Percentiles rank a stretch among this genome's conserved stretches.
phyloP scores from a whole-genome alignment of 495 filamentous ascomycete genomes.

The Patellaria atrata region DNA sequence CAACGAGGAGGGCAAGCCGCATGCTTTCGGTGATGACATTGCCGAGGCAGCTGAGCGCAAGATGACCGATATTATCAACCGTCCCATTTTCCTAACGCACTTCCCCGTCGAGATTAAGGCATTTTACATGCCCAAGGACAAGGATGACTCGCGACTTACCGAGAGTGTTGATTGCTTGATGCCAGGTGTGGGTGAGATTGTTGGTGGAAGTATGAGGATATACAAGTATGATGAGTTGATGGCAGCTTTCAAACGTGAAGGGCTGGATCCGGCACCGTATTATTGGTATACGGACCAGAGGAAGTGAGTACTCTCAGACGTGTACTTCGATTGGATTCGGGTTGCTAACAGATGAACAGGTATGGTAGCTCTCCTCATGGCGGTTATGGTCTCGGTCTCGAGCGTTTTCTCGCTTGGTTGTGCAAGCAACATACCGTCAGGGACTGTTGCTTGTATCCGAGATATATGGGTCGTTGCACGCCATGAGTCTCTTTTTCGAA shows the following conservation, averaged over 20 bases:
- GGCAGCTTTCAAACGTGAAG: slow-evolving; percentile 72
- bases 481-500: slow-evolving; percentile 37
- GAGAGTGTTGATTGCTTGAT: slow-evolving; percentile 94
- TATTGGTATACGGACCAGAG: slow-evolving; percentile 99
- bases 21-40: slow-evolving; percentile 93
- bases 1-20: slow-evolving; percentile 83
- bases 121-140: slow-evolving; percentile 97
- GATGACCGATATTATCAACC: slow-evolving; percentile 94
- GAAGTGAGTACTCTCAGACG: slow-evolving; percentile 54
- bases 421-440: slow-evolving; percentile 83
- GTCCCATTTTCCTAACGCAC: slow-evolving; percentile 90
- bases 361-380: slow-evolving; percentile 92
- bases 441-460: slow-evolving; percentile 79
- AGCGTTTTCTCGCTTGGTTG: slow-evolving; percentile 95
- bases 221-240: slow-evolving; percentile 84
- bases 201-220: slow-evolving; percentile 95
- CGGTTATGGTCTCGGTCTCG: slow-evolving; percentile 87
- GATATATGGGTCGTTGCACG: slow-evolving; percentile 87
- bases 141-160: slow-evolving; percentile 68
- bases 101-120: slow-evolving; percentile 98
- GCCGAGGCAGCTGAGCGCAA: slow-evolving; percentile 91
- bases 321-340: slow-evolving; percentile 3
- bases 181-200: slow-evolving; percentile 94
- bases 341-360: no score
- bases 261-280: slow-evolving; percentile 72